phyloP scores from a whole-genome alignment of 2,329 filamentous ascomycete species.

The Fusarium aywerte region DNA sequence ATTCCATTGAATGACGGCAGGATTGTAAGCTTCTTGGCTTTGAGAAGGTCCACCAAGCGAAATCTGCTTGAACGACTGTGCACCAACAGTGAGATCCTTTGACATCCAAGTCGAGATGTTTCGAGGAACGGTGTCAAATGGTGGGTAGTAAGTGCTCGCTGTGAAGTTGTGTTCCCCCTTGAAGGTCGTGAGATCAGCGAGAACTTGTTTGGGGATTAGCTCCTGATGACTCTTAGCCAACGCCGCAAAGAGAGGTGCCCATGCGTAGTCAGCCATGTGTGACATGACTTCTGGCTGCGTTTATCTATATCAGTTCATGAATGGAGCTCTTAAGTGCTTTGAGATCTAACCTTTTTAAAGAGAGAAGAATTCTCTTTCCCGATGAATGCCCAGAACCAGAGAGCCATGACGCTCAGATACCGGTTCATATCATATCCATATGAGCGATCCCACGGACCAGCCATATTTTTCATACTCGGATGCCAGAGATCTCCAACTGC shows the following conservation, averaged over 20 bases:
- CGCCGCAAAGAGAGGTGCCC: conserved; percentile 66
- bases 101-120: conserved; percentile 71
- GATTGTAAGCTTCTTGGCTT: conserved; percentile 65
- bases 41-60: conserved; percentile 65
- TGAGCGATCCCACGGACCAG: conserved; percentile 71
- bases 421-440: conserved; percentile 73
- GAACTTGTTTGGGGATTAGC: conserved; percentile 56
- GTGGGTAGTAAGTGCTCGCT: conserved; percentile 66
- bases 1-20: conserved; percentile 69
- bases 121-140: conserved; percentile 65
- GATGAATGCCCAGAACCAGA: conserved; percentile 68
- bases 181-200: conserved; percentile 58
- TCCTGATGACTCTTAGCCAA: conserved; percentile 61
- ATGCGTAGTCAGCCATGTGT: conserved; percentile 68
- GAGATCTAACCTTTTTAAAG: conserved; percentile 45
- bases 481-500: conserved; percentile 65
- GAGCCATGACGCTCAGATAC: conserved; percentile 67
- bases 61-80: conserved; percentile 66
- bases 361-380: conserved; percentile 58
- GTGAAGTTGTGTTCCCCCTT: conserved; percentile 63
- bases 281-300: conserved; percentile 63
- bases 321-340: rapidly evolving
- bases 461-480: conserved; percentile 68
- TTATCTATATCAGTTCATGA: neutral
- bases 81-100: conserved; percentile 67